Evolutionary conservation across 139 green algal genomes (phyloP).

Genomic region (Chlorella sp.): DNA sequence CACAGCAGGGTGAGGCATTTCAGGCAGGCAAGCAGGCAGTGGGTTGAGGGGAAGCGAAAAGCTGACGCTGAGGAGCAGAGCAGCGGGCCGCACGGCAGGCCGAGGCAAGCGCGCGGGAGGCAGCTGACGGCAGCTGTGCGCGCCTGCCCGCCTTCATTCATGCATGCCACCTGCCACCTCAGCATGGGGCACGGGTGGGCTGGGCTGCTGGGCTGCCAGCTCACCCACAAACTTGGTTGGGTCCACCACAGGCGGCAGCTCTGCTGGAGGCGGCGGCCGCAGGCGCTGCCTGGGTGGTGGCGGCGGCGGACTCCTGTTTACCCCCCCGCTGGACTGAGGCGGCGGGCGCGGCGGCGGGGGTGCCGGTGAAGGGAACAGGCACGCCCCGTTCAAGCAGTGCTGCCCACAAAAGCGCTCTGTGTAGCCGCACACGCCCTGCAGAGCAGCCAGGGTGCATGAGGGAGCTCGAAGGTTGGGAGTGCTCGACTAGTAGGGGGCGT

Average conservation of each 20-base stretch:
- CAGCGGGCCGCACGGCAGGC: not conserved
- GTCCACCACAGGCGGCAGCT: not conserved
- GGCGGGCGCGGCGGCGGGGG: not conserved
- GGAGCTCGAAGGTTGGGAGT: not conserved
- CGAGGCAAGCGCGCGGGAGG: no score
- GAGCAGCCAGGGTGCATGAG: no score
- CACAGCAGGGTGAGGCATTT: not conserved
- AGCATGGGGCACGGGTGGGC: no score
- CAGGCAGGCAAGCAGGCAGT: not conserved
- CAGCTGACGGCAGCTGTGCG: not conserved
- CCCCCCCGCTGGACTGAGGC: not conserved
- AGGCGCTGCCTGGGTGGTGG: not conserved
- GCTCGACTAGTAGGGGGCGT: not conserved
- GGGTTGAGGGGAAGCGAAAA: no score
- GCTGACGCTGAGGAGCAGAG: not conserved
- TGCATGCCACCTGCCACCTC: no score
- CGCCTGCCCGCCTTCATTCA: not conserved
- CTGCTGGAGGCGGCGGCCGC: not conserved
- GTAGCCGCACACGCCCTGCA: constrained; percentile 27
- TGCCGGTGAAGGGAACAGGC: not conserved
- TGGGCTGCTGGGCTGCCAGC: not conserved
- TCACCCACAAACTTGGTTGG: constrained; percentile 1
- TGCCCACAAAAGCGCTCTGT: constrained; percentile 5
- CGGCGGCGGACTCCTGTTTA: not conserved
- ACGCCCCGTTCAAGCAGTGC: constrained; percentile 25